Conservation (phyloP, 78 protist species). For the Mantamonas sphyraenae region DNA sequence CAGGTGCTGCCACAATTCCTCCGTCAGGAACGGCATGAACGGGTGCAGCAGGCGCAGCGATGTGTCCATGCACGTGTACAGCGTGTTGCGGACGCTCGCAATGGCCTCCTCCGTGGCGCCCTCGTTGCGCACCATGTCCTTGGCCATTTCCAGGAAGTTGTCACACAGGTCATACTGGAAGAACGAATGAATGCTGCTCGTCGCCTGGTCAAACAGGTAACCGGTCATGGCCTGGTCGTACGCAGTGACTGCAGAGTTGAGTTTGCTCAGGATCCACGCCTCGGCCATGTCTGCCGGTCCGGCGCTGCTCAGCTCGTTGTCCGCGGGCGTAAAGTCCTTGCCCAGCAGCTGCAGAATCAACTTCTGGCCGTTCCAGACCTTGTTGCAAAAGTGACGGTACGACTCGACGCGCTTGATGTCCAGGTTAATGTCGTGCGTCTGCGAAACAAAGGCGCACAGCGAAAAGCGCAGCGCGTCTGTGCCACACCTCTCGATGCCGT, state of each 20-base stretch:
- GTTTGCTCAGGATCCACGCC: constrained; percentile 84
- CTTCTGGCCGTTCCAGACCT: constrained; percentile 86
- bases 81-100: too few species aligned
- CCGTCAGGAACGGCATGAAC: constrained; percentile 95
- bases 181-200: constrained; percentile 31
- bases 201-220: too few species aligned
- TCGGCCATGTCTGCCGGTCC: constrained; percentile 34
- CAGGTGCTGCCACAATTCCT: constrained; percentile 81
- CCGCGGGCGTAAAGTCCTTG: constrained; percentile 9
- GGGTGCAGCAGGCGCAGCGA: constrained; percentile 89
- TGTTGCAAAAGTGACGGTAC: constrained; percentile 93
- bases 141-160: constrained; percentile 76
- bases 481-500: constrained; percentile 96
- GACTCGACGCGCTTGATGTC: constrained; percentile 78
- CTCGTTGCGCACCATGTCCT: not conserved
- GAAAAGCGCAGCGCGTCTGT: constrained; percentile 96
- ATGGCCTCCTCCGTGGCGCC: not conserved
- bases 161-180: constrained; percentile 84
- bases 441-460: constrained; percentile 70
- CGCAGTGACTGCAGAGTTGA: constrained; percentile 33
- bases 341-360: constrained; percentile 44
- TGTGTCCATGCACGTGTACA: constrained; percentile 68
- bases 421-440: constrained; percentile 81
- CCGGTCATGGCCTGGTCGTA: constrained; percentile 30
- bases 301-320: too few species aligned